These are phyloP conservation scores for Graphiopsis chlorocephala DNA, from an alignment of 2,329 filamentous ascomycete genomes.

Conservation along the genomic window DNA sequence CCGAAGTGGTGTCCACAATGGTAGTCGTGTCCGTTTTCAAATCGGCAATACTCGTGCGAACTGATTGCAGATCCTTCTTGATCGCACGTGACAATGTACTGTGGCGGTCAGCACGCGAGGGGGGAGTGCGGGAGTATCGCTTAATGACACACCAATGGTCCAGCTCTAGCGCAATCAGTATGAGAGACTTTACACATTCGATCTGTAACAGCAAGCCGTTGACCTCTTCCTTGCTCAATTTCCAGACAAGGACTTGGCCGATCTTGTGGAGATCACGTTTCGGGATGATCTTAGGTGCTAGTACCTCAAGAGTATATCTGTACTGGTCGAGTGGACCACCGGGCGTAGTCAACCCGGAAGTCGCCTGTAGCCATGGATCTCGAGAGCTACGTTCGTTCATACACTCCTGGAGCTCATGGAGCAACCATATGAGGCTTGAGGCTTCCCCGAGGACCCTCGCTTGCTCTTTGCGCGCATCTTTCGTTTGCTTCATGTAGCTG, in stretches of 20 bases:
- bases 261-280: background rate
- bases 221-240: background rate
- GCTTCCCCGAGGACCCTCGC: background rate
- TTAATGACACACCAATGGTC: background rate
- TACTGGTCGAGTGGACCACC: background rate
- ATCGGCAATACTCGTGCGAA: no score
- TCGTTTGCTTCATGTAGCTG: background rate
- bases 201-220: background rate
- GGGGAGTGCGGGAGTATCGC: background rate
- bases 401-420: background rate
- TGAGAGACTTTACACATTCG: background rate
- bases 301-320: background rate
- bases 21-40: background rate
- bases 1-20: background rate
- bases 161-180: background rate
- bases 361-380: background rate
- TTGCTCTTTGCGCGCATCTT: background rate
- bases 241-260: background rate
- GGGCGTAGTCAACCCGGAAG: background rate
- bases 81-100: background rate
- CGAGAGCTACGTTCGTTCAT: background rate
- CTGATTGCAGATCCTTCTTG: background rate
- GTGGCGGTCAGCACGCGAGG: background rate
- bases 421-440: background rate
- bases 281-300: background rate